Evolutionary conservation across 2,329 filamentous ascomycete genomes (phyloP), one percentile per base, ranked within the genome.

Genomic region (Drechslerella coelobrocha): DNA sequence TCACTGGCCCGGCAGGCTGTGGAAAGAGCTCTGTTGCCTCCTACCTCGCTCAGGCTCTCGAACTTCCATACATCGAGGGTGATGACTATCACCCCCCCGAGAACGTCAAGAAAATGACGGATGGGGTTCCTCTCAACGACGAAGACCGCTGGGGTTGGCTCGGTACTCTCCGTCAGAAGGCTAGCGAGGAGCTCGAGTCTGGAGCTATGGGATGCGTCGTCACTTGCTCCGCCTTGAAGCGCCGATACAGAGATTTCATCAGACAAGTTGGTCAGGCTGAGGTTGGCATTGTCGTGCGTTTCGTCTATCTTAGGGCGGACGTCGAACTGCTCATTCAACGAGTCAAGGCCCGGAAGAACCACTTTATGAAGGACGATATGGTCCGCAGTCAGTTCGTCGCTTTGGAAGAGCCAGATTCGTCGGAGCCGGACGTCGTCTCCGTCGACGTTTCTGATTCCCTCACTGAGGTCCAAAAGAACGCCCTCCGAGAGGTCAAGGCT

Each of bases 121-220:
- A 84, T 75, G 91, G 91, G 74, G 88, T 87, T 62, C 92, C 94
- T 1, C 84, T 99, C 34, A 96, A 90, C 61, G 94, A 99, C 78
- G 88, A 88, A 68, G 94, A 99, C 80, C 89, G 94, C 73, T 97
- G 94, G 94, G 93, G 97, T 81, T 99, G 94, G 94, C 87, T 99
- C 73, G 90, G 89, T 50, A 83, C 83, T 10, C 84, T 94, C 12
- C 89, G 90, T 73, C 85, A 91, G 73, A 88, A 87, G 76, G 85
- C 86, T 5, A 82, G 87, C 61, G 79, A 80, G 57, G 81, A 81
- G 54, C 81, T 89, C 68, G 80, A 82, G 61, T 79, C 79, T 52
- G 86, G 87, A 37, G 83, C 85, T 17, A 81, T 84, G 27, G 89
- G 91, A 52, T 94, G 97, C n/a, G 90, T 99, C 53, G 85, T 99